A percentile compares a stretch with the other conserved stretches of the same genome.
Conservation (phyloP, 176 grass and related monocot species). For the Secale cereale region DNA sequence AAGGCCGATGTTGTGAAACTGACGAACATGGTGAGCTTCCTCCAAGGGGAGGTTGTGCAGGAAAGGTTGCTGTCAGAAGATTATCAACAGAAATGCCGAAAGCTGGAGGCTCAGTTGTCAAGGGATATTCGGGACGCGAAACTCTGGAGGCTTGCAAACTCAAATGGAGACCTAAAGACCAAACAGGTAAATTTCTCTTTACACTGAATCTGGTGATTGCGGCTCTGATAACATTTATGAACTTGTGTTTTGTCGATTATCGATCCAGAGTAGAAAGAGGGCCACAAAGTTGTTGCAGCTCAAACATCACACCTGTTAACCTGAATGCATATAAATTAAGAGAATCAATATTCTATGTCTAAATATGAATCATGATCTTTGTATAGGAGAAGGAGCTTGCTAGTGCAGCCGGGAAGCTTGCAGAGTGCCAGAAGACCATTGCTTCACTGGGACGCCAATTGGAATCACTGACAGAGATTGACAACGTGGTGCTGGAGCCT, state of each 20-base stretch:
- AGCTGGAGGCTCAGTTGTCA: constrained; percentile 59
- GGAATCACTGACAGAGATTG: constrained; percentile 74
- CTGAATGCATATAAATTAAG: too few relatives aligned
- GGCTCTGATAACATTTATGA: constrained; percentile 12
- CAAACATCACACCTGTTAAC: neutral
- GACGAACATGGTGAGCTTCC: constrained; percentile 50
- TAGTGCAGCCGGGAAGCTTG: constrained; percentile 78
- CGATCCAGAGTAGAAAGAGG: neutral
- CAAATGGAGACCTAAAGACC: constrained; percentile 65
- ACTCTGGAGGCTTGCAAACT: constrained; percentile 45
- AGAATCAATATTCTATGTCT: too few relatives aligned
- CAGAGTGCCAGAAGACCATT: constrained; percentile 95
- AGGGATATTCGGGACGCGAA: constrained; percentile 48
- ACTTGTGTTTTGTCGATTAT: neutral
- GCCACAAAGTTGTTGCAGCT: neutral
- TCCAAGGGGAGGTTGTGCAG: constrained; percentile 61
- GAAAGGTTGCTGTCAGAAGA: constrained; percentile 65
- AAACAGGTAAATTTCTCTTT: constrained; percentile 65
- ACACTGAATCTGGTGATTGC: neutral
- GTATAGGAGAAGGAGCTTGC: constrained; percentile 88
- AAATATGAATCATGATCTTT: constrained; percentile 25
- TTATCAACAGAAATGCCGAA: constrained; percentile 49
- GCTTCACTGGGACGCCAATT: constrained; percentile 72
- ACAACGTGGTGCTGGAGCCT: constrained; percentile 49
- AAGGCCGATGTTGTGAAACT: constrained; percentile 49